Evolutionary conservation across 306 rosid genomes (phyloP).

Genomic region (Citrullus colocynthis): DNA sequence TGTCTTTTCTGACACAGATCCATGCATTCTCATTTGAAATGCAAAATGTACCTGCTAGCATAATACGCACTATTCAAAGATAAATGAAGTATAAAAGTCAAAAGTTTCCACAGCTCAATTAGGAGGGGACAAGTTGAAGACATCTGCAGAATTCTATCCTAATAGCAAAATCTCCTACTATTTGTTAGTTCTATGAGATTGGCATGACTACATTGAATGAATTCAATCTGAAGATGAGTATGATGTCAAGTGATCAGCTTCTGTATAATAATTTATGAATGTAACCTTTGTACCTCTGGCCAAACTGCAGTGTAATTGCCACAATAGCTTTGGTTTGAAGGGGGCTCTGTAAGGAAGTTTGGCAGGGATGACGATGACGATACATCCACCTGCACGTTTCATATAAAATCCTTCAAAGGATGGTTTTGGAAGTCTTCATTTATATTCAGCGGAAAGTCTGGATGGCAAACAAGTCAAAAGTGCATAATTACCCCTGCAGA

Average conservation of each 20-base stretch:
- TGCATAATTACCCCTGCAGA: conserved; percentile 34
- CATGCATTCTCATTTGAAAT: conserved; percentile 3
- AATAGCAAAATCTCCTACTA: neutral
- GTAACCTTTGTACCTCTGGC: conserved; percentile 41
- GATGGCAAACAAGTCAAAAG: conserved; percentile 3
- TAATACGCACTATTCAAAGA: neutral
- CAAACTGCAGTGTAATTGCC: conserved; percentile 19
- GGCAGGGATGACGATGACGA: conserved; percentile 33
- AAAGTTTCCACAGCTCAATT: neutral
- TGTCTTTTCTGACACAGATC: neutral
- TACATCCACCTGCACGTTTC: conserved; percentile 42
- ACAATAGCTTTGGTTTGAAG: conserved; percentile 88
- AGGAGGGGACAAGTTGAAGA: neutral
- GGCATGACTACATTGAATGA: neutral
- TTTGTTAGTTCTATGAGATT: neutral
- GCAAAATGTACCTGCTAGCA: neutral
- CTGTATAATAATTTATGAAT: neutral
- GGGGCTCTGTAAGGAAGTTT: conserved; percentile 68
- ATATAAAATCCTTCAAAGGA: neutral
- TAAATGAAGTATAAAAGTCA: neutral
- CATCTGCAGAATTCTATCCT: neutral
- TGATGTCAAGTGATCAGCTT: neutral
- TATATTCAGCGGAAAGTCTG: neutral
- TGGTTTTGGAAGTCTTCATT: neutral
- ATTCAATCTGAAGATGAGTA: neutral